Evolutionary conservation across 257 asterid genomes (phyloP).

Genomic region (Perilla frutescens): DNA sequence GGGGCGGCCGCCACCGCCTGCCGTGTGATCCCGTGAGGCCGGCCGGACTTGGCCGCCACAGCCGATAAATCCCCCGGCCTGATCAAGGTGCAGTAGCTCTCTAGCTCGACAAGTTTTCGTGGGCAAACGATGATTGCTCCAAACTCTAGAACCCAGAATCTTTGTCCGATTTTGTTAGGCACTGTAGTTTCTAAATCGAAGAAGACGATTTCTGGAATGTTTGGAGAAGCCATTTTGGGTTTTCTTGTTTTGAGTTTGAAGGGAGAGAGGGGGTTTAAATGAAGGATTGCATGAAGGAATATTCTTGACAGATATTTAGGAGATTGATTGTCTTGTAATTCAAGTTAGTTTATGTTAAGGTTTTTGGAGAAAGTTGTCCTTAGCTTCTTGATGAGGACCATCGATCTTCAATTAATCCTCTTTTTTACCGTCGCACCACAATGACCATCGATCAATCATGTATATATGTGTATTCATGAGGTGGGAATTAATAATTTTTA

Average conservation of each 20-base stretch:
- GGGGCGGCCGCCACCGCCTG: slow-evolving; percentile 73
- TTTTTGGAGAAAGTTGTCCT: slow-evolving; percentile 41
- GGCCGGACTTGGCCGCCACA: slow-evolving; percentile 57
- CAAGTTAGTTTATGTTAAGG: slow-evolving; percentile 60
- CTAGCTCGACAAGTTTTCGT: slow-evolving; percentile 68
- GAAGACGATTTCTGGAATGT: slow-evolving; percentile 68
- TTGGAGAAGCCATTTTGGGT: slow-evolving; percentile 26
- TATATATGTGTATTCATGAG: too few relatives aligned
- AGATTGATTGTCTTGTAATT: slow-evolving; percentile 79
- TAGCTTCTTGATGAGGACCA: slow-evolving; percentile 31
- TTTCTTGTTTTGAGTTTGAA: not conserved
- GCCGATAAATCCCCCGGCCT: slow-evolving; percentile 71
- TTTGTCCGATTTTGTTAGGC: slow-evolving; percentile 65
- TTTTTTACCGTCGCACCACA: too few relatives aligned
- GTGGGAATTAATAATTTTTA: too few relatives aligned
- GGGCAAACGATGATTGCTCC: slow-evolving; percentile 90
- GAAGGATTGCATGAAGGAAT: slow-evolving; percentile 37
- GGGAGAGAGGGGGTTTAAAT: slow-evolving; percentile 5
- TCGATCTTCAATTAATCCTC: too few relatives aligned
- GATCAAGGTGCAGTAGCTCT: slow-evolving; percentile 82
- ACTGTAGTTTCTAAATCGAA: slow-evolving; percentile 91
- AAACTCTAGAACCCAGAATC: slow-evolving; percentile 73
- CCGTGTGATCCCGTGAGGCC: slow-evolving; percentile 76
- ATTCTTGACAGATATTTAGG: slow-evolving; percentile 44
- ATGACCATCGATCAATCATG: too few relatives aligned